Conservation (phyloP, 371 early-diverging fungal species). For the Circinella umbellata region DNA sequence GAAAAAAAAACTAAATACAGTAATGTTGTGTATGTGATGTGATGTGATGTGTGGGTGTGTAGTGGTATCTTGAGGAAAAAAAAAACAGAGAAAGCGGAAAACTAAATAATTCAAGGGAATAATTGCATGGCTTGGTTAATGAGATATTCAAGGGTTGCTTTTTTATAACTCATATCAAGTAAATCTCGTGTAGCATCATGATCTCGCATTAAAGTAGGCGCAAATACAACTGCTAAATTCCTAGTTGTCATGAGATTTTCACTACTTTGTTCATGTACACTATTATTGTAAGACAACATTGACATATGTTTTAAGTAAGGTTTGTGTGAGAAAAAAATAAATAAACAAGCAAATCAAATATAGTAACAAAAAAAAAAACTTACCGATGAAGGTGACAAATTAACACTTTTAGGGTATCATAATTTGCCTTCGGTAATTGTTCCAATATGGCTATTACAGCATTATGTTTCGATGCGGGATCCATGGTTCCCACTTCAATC, state of each 20-base stretch:
- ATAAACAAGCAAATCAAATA: not conserved
- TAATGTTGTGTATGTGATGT: too few species aligned
- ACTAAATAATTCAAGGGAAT: constrained; percentile 16
- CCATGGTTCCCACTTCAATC: constrained; percentile 58
- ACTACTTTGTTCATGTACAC: constrained; percentile 57
- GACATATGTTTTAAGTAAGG: not conserved
- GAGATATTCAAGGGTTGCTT: constrained; percentile 71
- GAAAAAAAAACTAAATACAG: constrained; percentile 10
- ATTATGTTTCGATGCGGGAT: constrained; percentile 26
- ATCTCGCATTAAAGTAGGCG: constrained; percentile 85
- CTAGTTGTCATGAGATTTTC: constrained; percentile 87
- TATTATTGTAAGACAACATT: constrained; percentile 14
- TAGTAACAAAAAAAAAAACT: not conserved
- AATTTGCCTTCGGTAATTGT: constrained; percentile 48
- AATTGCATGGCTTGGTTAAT: constrained; percentile 41
- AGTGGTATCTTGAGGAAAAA: too few species aligned
- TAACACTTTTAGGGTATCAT: constrained; percentile 44
- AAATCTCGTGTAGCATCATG: constrained; percentile 71
- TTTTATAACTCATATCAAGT: constrained; percentile 80
- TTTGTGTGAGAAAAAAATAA: not conserved
- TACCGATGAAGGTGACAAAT: constrained; percentile 45
- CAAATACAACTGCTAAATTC: constrained; percentile 93
- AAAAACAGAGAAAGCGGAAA: not conserved
- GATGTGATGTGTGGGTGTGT: not conserved
- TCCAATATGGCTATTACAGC: constrained; percentile 26